Conservation (phyloP, 2,329 filamentous ascomycete genomes). For the Fonsecaea multimorphosa region DNA sequence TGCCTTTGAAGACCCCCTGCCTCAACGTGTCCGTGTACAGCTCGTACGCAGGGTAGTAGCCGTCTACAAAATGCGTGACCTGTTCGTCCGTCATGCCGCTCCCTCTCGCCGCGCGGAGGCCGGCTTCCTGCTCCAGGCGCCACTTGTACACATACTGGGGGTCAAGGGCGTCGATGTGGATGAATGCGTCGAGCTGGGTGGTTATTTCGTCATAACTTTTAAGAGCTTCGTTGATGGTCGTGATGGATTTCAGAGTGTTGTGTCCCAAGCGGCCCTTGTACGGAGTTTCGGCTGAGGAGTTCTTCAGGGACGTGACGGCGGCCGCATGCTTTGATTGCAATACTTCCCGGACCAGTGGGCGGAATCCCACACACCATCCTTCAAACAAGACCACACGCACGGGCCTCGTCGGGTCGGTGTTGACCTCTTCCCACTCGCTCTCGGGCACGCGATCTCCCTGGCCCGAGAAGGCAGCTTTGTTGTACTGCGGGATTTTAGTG, state of each 20-base stretch:
- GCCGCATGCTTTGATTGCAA: constrained; percentile 61
- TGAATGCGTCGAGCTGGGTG: constrained; percentile 65
- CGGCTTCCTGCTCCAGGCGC: constrained; percentile 80
- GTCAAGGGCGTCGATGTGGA: constrained; percentile 75
- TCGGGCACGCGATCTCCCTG: constrained; percentile 75
- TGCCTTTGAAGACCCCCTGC: constrained; percentile 59
- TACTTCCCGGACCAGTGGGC: constrained; percentile 63
- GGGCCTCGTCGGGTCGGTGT: constrained; percentile 44
- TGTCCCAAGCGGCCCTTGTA: constrained; percentile 60
- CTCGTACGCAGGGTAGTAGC: constrained; percentile 75
- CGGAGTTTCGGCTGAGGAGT: constrained; percentile 41
- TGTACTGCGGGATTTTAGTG: constrained; percentile 74
- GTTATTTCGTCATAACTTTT: constrained; percentile 65
- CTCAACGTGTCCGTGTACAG: constrained; percentile 68
- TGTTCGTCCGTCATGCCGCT: constrained; percentile 82
- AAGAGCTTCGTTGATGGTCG: constrained; percentile 65
- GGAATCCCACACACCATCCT: constrained; percentile 90
- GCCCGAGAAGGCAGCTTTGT: constrained; percentile 79
- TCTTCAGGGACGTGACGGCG: constrained; percentile 54
- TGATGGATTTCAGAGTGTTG: constrained; percentile 62
- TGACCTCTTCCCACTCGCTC: constrained; percentile 65
- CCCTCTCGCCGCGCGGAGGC: constrained; percentile 69
- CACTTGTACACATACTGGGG: constrained; percentile 80
- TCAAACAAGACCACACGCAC: constrained; percentile 78
- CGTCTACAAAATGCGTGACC: constrained; percentile 76